These are phyloP conservation scores for Neurospora sp. DNA, from an alignment of 495 filamentous ascomycete species.

Conservation along the genomic window DNA sequence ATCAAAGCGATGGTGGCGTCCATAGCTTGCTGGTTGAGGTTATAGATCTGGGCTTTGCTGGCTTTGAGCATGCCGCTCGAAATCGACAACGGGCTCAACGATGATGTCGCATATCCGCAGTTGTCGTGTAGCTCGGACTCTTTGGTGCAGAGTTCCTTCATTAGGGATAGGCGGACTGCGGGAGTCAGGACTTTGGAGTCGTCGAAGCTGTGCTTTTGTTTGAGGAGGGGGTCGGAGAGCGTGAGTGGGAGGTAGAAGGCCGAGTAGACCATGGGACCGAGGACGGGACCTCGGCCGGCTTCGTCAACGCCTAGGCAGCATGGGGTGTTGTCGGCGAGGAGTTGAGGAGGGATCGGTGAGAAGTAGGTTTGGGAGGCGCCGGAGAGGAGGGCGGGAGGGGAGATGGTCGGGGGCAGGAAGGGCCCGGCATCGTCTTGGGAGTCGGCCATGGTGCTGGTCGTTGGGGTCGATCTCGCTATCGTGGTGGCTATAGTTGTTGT, in stretches of 20 bases:
- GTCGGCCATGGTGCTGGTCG: slow-evolving; percentile 32
- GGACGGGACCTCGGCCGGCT: slow-evolving; percentile 87
- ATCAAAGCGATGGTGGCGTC: slow-evolving; percentile 89
- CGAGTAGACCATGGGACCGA: slow-evolving; percentile 96
- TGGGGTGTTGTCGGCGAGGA: slow-evolving; percentile 27
- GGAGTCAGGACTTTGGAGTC: slow-evolving; percentile 85
- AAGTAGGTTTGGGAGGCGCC: slow-evolving; percentile 80
- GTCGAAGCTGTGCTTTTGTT: slow-evolving; percentile 71
- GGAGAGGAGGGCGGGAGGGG: slow-evolving; percentile 46
- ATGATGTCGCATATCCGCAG: slow-evolving; percentile 74
- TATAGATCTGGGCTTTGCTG: slow-evolving; percentile 48
- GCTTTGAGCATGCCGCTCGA: slow-evolving; percentile 68
- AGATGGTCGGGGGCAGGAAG: slow-evolving; percentile 76
- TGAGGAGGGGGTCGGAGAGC: slow-evolving; percentile 61
- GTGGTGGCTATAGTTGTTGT: not conserved
- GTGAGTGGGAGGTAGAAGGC: slow-evolving; percentile 70
- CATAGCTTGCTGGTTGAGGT: slow-evolving; percentile 96
- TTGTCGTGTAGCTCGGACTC: slow-evolving; percentile 49
- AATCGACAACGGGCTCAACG: slow-evolving; percentile 80
- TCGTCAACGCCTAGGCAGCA: slow-evolving; percentile 78
- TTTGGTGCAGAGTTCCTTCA: slow-evolving; percentile 62
- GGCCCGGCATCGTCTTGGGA: slow-evolving; percentile 41
- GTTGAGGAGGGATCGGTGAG: slow-evolving; percentile 53
- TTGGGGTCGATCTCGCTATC: too few species aligned
- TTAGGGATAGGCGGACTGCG: slow-evolving; percentile 57